Evolutionary conservation across 202 grass and related monocot species (phyloP), one percentile per base, ranked within the genome.

Genomic region (Hordeum pubiflorum): DNA sequence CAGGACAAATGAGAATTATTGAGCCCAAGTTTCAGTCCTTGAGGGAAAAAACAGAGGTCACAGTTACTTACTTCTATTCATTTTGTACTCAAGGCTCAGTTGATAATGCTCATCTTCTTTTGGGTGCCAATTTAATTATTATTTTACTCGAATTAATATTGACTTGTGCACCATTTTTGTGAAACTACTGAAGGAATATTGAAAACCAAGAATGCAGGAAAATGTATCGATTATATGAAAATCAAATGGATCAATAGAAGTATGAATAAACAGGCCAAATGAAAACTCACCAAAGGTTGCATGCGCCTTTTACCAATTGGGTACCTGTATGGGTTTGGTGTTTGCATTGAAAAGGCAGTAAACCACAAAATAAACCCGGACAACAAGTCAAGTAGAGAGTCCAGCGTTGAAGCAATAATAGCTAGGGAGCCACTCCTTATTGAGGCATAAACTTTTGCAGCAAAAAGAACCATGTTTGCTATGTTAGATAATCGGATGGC

Each of bases 401-500:
- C 89, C 87, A 97, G 64, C 24, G 94, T 91, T 57, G 87, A 92
- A 17, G 89, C 91, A 83, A 93, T 87, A 69, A 97, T 92, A 23
- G 89, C 83, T 14, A 93, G 79, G 13, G 89, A 93, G 7, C 80
- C 85, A 75, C 87, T 93, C 63, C 88, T 81, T 75, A 97, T 26
- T 27, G 91, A 93, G 63, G 87, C 87, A 85, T 97, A 93, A 55
- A 88, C 85, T 91, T 91, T 93, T 84, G 87, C 94, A 79, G 80
- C 58, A 84, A 97, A 97, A 66, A 91, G 83, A 86, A 93, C 74
- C 89, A 97, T 91, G 76, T 93, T 93, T 74, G 91, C 87, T 84
- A 87, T 69, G 59, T 97, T 93, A 52, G 87, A 93, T 74, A 90
- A 75, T 18, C 64, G 34, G 44, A 94, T 97, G 41, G 89, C 89